Base-by-base conservation (phyloP, 129 eudicot species). In the Chrysanthemum lavandulifolium region DNA sequence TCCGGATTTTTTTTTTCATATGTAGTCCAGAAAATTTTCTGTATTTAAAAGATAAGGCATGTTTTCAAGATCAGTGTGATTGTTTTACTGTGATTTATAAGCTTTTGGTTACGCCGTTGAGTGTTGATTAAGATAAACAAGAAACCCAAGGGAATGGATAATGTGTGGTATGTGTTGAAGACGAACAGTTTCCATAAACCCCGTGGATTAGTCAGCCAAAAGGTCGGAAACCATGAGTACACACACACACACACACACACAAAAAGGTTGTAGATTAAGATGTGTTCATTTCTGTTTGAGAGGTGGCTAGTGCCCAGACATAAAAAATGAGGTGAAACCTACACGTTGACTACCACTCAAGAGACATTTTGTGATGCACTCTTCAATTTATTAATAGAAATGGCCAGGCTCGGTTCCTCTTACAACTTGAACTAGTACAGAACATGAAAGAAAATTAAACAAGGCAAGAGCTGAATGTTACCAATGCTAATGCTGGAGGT, bases 401-500 rank as follows among this genome's bases (percentile, higher is more conserved):
- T 45, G 52, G 15, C 10, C 59, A 51, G 21, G 31, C 50, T 52
- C 52, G 40, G 21, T 15, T 29, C 62, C 55, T 63, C 53, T 19
- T 36, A 54, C 66, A 53, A 54, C 57, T 25, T 74, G 71, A 74
- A 48, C 31, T 75, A 75, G 40, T 40, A 33, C 54, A 75, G 18
- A 75, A 45, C 23, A 5, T 36, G 58, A 25, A 56, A 47, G 43
- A 16, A 21, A 43, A 61, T 18, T 10, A 4, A 59, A 13, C 45
- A 69, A 75, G 73, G 4, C 4, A 73, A 61, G 73, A 61, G 61
- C 13, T 65, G 71, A 64, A 65, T 47, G 31, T 52, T 91, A 91
- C 97, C 95, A 57, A 74, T 68, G 72, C 68, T 62, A 64, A 65
- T 77, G 61, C 69, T 76, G 29, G 81, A 51, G 18, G 89, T 65